Percentiles rank a stretch among this genome's conserved stretches.
Conservation (phyloP, 2,329 filamentous ascomycete genomes). For the Aureobasidium sp. region DNA sequence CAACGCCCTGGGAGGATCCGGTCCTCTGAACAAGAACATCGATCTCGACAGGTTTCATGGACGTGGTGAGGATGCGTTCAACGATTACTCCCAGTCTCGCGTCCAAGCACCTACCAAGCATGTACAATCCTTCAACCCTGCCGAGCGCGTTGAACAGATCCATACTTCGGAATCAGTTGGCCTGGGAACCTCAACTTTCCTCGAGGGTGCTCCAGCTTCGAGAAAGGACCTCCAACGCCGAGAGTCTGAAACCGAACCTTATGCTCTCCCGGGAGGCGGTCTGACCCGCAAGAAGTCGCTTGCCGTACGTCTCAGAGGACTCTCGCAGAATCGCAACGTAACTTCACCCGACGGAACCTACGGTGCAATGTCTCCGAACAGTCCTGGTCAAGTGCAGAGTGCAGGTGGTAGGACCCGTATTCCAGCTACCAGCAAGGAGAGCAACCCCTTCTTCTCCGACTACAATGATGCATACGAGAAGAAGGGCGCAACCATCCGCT, state of each 20-base stretch:
- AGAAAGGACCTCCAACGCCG: constrained; percentile 67
- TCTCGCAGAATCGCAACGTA: constrained; percentile 56
- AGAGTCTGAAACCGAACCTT: constrained; percentile 54
- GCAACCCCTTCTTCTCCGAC: constrained; percentile 74
- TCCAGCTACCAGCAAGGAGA: constrained; percentile 30
- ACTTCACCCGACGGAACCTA: constrained; percentile 48
- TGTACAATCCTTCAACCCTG: constrained; percentile 53
- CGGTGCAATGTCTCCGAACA: constrained; percentile 17
- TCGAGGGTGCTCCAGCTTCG: constrained; percentile 86
- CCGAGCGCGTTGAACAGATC: constrained; percentile 57
- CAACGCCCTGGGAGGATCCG: constrained; percentile 80
- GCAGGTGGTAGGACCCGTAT: constrained; percentile 34
- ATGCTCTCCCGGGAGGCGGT: constrained; percentile 39
- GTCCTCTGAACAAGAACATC: constrained; percentile 70
- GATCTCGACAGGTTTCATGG: constrained; percentile 88
- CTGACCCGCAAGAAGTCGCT: constrained; percentile 89
- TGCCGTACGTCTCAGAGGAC: constrained; percentile 80
- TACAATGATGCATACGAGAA: constrained; percentile 59
- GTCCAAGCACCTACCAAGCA: constrained; percentile 18
- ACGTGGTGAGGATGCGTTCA: constrained; percentile 73
- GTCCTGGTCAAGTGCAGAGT: constrained; percentile 21
- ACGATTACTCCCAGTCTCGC: constrained; percentile 57
- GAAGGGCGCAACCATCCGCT: constrained; percentile 51
- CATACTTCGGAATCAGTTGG: constrained; percentile 79
- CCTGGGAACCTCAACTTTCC: constrained; percentile 86